Conservation (phyloP, 768 basidiomycete species). For the Tephrocybe sp. region DNA sequence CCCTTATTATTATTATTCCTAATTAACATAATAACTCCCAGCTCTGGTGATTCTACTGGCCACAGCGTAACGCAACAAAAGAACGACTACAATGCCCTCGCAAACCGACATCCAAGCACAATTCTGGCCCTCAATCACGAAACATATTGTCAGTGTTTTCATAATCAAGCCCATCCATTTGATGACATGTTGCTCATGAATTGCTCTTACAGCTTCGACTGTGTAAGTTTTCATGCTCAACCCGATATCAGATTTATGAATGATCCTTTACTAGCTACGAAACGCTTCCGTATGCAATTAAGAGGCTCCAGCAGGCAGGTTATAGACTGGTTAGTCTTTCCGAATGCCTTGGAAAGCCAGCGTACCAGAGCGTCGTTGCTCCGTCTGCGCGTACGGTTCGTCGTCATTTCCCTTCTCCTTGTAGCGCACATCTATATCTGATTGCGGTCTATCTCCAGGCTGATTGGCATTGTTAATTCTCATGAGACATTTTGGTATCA, state of each 20-base stretch:
- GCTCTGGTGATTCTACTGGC: slow-evolving; percentile 38
- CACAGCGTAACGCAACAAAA: slow-evolving; percentile 27
- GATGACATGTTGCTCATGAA: neutral
- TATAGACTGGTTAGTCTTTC: slow-evolving; percentile 42
- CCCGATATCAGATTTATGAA: neutral
- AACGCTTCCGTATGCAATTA: slow-evolving; percentile 38
- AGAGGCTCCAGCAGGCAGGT: slow-evolving; percentile 33
- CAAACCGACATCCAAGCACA: slow-evolving; percentile 28
- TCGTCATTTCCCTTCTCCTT: neutral
- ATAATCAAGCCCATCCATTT: neutral
- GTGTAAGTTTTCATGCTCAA: slow-evolving; percentile 17
- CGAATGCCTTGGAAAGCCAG: slow-evolving; percentile 36
- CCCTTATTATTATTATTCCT: too few relatives aligned
- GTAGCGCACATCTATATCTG: neutral
- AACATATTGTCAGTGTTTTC: slow-evolving; percentile 24
- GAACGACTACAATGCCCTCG: slow-evolving; percentile 24
- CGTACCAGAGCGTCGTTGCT: slow-evolving; percentile 33
- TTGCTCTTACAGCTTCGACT: slow-evolving; percentile 16
- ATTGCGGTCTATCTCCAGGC: too few relatives aligned
- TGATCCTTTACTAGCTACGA: slow-evolving; percentile 19
- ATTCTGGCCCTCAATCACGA: slow-evolving; percentile 43
- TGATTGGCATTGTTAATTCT: slow-evolving; percentile 13
- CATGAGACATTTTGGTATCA: neutral
- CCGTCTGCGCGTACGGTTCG: slow-evolving; percentile 29
- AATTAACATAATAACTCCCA: too few relatives aligned